These are phyloP conservation scores for Microbotryomycetes sp. DNA, from an alignment of 1,284 basidiomycete species.

Conservation along the genomic window DNA sequence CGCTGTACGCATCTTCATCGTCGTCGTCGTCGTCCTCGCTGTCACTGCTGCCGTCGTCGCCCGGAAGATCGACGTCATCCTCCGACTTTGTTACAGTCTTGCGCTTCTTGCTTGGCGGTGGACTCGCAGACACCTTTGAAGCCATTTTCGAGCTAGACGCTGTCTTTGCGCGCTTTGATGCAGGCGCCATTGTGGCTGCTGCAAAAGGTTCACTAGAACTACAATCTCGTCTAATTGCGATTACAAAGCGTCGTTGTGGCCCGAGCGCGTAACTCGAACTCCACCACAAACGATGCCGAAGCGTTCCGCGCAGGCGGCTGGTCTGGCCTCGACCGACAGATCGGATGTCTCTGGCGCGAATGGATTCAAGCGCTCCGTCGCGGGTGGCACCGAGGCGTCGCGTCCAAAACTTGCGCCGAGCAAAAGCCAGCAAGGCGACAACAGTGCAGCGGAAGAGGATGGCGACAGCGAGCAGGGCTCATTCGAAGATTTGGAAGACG, in stretches of 20 bases:
- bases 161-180: too few relatives aligned
- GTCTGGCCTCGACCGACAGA: not conserved
- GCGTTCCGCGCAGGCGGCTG: not conserved
- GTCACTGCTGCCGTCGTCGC: not conserved
- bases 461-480: conserved; percentile 36
- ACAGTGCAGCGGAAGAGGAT: conserved; percentile 38
- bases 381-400: not conserved
- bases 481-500: conserved; percentile 29
- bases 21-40: not conserved
- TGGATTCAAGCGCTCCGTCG: not conserved
- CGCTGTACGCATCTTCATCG: not conserved
- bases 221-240: too few relatives aligned
- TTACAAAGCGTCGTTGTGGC: too few relatives aligned
- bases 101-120: too few relatives aligned
- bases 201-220: too few relatives aligned
- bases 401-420: not conserved
- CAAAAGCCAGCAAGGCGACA: conserved; percentile 25
- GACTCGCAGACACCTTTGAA: too few relatives aligned
- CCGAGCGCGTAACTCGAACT: too few relatives aligned
- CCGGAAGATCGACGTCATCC: too few relatives aligned
- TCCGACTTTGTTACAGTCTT: too few relatives aligned
- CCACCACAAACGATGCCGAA: not conserved
- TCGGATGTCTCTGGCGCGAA: not conserved
- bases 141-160: too few relatives aligned
- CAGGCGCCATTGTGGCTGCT: too few relatives aligned